These are phyloP conservation scores for Nyctanthes arbortristis DNA, from an alignment of 257 asterid species.

Conservation along the genomic window DNA sequence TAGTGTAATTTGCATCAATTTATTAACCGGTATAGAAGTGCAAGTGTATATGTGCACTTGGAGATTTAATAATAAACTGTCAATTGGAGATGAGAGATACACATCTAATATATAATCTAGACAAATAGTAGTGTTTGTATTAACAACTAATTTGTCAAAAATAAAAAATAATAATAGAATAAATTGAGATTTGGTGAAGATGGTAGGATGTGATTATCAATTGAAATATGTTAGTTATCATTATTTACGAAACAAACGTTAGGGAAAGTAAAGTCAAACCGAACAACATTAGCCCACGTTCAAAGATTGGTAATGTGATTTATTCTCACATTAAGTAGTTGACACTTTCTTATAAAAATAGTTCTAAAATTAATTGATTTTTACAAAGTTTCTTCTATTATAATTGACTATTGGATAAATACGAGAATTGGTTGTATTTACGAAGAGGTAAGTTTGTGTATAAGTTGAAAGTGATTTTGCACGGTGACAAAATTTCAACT, in stretches of 20 bases:
- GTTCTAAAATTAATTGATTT: not conserved
- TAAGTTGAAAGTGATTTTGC: no score
- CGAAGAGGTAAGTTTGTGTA: no score
- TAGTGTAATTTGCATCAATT: no score
- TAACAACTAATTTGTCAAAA: not conserved
- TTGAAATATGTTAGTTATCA: not conserved
- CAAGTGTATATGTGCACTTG: no score
- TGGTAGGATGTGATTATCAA: not conserved
- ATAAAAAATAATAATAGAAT: not conserved
- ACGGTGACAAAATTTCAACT: no score
- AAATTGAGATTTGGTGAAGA: not conserved
- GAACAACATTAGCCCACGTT: conserved; percentile 38
- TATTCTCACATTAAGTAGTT: not conserved
- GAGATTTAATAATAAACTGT: no score
- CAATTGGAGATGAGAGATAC: no score
- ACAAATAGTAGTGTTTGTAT: no score
- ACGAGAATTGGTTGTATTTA: no score
- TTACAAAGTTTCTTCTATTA: not conserved
- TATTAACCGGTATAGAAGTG: no score
- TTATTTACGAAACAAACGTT: not conserved
- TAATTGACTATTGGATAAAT: not conserved
- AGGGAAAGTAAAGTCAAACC: conserved; percentile 27
- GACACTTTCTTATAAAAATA: not conserved
- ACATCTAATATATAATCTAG: no score
- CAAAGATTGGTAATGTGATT: not conserved